These are phyloP conservation scores for Linnemannia schmuckeri DNA, from an alignment of 192 early-diverging fungal genomes.

Conservation along the genomic window DNA sequence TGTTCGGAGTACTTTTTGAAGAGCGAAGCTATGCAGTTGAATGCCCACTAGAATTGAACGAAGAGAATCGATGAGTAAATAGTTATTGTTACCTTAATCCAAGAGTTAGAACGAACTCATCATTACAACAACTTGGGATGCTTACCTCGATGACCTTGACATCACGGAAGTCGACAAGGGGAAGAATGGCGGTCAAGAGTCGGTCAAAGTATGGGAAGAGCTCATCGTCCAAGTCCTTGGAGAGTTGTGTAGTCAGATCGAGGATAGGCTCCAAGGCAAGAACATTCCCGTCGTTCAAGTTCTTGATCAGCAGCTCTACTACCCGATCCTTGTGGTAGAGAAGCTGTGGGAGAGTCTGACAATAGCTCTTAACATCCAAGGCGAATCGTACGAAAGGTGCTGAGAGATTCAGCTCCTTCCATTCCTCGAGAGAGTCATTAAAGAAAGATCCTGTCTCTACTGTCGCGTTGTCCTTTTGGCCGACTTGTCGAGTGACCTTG, in stretches of 20 bases:
- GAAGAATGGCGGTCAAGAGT: constrained; percentile 75
- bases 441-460: constrained; percentile 85
- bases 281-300: constrained; percentile 72
- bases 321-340: constrained; percentile 92
- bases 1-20: constrained; percentile 90
- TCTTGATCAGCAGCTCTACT: constrained; percentile 71
- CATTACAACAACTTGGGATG: neutral
- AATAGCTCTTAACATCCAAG: constrained; percentile 71
- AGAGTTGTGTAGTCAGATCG: constrained; percentile 85
- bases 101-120: neutral
- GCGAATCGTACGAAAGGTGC: constrained; percentile 81
- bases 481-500: constrained; percentile 76
- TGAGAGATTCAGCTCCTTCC: constrained; percentile 94
- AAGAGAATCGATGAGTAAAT: neutral
- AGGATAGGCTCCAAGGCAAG: constrained; percentile 86
- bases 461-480: constrained; percentile 64
- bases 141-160: constrained; percentile 83
- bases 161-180: constrained; percentile 74
- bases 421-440: constrained; percentile 82
- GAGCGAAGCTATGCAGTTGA: constrained; percentile 89
- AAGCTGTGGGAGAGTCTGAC: constrained; percentile 86
- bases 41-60: constrained; percentile 67
- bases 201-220: constrained; percentile 82
- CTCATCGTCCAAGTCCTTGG: constrained; percentile 94
- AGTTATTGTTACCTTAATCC: neutral